Evolutionary conservation across 257 asterid species (phyloP).

Genomic region (Paulownia fortunei): DNA sequence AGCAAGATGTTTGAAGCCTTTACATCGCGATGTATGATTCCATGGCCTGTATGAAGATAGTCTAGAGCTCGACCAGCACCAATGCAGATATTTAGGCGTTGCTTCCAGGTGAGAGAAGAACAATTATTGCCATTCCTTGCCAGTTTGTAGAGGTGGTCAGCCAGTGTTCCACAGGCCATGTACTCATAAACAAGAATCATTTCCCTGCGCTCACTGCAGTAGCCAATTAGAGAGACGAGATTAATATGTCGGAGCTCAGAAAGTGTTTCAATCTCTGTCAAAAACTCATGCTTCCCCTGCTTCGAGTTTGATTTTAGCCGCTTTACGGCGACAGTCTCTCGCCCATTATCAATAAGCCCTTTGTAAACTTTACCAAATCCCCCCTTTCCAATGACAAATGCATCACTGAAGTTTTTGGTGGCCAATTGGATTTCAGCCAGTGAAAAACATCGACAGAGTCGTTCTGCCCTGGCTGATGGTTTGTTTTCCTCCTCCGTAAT

Average conservation of each 20-base stretch:
- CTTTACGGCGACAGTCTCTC: constrained; percentile 49
- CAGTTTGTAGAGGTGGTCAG: constrained; percentile 51
- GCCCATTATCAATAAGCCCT: constrained; percentile 45
- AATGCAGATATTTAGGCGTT: constrained; percentile 46
- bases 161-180: constrained; percentile 53
- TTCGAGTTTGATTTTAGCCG: constrained; percentile 46
- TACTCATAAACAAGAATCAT: too few species aligned
- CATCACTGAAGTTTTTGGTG: constrained; percentile 46
- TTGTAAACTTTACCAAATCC: constrained; percentile 60
- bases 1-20: constrained; percentile 64
- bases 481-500: constrained; percentile 29
- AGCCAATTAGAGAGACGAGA: too few species aligned
- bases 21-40: constrained; percentile 64
- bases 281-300: constrained; percentile 55
- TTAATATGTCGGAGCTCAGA: constrained; percentile 53
- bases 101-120: constrained; percentile 50
- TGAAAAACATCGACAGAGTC: constrained; percentile 45
- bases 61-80: constrained; percentile 64
- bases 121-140: not conserved
- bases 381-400: constrained; percentile 49
- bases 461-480: constrained; percentile 40
- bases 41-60: constrained; percentile 53
- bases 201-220: too few species aligned
- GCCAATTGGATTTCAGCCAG: constrained; percentile 48
- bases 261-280: constrained; percentile 54